Evolutionary conservation across 2,329 filamentous ascomycete genomes (phyloP).

Genomic region (Saccharata proteae): DNA sequence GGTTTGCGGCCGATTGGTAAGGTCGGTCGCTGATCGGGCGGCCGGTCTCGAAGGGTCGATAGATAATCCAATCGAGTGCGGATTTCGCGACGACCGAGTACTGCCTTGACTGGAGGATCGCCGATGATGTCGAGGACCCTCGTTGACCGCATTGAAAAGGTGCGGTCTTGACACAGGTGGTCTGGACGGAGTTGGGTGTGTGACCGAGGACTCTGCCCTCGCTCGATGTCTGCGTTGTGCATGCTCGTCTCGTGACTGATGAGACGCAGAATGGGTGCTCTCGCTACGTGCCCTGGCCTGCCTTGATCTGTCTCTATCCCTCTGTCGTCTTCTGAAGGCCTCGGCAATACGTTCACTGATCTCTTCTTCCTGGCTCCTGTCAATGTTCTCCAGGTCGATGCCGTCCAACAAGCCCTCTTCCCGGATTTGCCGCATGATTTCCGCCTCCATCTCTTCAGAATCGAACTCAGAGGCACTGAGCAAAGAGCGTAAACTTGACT

Average conservation of each 20-base stretch:
- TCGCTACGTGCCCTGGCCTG: constrained; percentile 31
- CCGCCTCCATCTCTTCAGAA: constrained; percentile 67
- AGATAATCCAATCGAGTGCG: constrained; percentile 17
- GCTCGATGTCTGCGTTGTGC: constrained; percentile 20
- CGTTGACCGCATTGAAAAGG: constrained; percentile 30
- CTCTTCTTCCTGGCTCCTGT: constrained; percentile 73
- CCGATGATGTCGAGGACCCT: constrained; percentile 19
- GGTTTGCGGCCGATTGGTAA: constrained; percentile 29
- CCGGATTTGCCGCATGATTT: constrained; percentile 80
- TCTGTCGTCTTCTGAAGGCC: constrained; percentile 68
- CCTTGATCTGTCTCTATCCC: constrained; percentile 36
- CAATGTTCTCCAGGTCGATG: constrained; percentile 78
- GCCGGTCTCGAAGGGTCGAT: constrained; percentile 28
- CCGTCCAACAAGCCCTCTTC: constrained; percentile 80
- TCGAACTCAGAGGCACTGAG: constrained; percentile 70
- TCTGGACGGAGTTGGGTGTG: constrained; percentile 11
- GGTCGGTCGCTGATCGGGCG: constrained; percentile 54
- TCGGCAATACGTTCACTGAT: constrained; percentile 84
- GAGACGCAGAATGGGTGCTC: constrained; percentile 8
- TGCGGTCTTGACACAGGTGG: constrained; percentile 37
- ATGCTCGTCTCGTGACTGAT: constrained; percentile 15
- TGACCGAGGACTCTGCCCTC: constrained; percentile 18
- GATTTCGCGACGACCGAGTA: constrained; percentile 21
- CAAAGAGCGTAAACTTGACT: constrained; percentile 75
- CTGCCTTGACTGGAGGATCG: constrained; percentile 39